Percentiles rank a stretch among this genome's conserved stretches.
phyloP scores from a whole-genome alignment of 1,284 basidiomycete species.

The Pseudozyma hubeiensis region DNA sequence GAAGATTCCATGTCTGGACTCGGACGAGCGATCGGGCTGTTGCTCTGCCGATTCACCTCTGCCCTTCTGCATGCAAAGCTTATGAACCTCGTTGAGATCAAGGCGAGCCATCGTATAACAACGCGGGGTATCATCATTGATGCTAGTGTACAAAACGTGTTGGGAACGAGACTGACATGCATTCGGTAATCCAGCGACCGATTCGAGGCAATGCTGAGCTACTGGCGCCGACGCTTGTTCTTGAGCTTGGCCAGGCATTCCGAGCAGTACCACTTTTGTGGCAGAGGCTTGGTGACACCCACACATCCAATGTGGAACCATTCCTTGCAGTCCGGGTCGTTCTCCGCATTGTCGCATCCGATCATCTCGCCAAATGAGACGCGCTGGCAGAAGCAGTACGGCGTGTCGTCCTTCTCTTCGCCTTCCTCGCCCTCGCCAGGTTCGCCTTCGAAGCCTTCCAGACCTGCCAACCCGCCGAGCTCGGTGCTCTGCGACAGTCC shows the following conservation, averaged over 20 bases:
- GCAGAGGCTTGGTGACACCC: constrained; percentile 65
- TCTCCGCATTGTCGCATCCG: constrained; percentile 58
- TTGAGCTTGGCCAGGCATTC: constrained; percentile 53
- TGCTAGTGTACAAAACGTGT: background rate
- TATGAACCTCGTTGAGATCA: background rate
- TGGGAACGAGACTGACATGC: background rate
- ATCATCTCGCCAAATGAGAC: constrained; percentile 67
- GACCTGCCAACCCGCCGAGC: constrained; percentile 21
- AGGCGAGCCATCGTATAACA: background rate
- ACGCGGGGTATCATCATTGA: background rate
- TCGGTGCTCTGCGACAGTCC: constrained; percentile 40
- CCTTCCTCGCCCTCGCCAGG: constrained; percentile 50
- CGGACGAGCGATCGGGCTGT: too few species aligned
- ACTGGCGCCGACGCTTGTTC: constrained; percentile 45
- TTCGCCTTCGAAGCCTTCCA: constrained; percentile 46
- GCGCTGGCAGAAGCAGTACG: constrained; percentile 67
- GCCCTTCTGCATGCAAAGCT: background rate
- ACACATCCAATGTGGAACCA: constrained; percentile 69
- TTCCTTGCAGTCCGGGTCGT: constrained; percentile 64
- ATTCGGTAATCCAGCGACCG: constrained; percentile 3
- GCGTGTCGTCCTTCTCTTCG: constrained; percentile 62
- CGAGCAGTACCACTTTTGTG: constrained; percentile 65
- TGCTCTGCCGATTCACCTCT: background rate
- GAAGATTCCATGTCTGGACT: too few species aligned
- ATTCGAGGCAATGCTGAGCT: background rate